Base-by-base conservation (phyloP, 2,329 filamentous ascomycete species). In the Aspergillus fischeri region DNA sequence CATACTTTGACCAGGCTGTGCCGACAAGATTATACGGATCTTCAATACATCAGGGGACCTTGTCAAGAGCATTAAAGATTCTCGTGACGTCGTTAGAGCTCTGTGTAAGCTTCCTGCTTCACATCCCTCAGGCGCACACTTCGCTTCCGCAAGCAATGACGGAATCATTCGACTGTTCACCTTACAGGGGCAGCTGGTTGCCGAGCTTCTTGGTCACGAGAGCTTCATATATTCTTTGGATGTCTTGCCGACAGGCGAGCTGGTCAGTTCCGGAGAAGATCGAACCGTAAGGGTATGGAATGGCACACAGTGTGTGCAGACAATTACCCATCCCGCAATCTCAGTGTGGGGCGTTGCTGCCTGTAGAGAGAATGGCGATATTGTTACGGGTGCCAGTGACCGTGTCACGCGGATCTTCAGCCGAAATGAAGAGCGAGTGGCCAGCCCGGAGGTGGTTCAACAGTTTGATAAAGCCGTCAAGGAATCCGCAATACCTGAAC, bases 271-370 rank as follows among this genome's bases (percentile, higher is more conserved):
- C 1, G 92, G 92, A 20, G 94, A 99, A 74, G 94, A 99, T 75
- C 85, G 94, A n/a, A 97, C 94, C 0, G 85, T 96, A 35, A 85
- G 91, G 53, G 80, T 99, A 70, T 99, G 95, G 94, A 87, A 84
- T 64, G 90, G 88, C 48, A 83, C 80, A 14, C 82, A 92, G 56
- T 97, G 93, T 71, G 77, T 96, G 49, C 94, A 99, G 74, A 97
- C 93, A 42, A 97, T 99, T 62, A 97, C 93, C 1, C 92, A 97
- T 68, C 94, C 94, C 10, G 94, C 94, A 9, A 95, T 97, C 55
- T 97, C 93, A 0, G 92, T 99, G 4, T 99, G 94, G 94, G 82
- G 86, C 14, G 91, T 99, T 20, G 90, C 92, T n/a, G 89, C 85
- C 10, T 94, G 90, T 68, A 70, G 81, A 0, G 86, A 91, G 60